phyloP scores from a whole-genome alignment of 768 basidiomycete genomes.

The Lactifluus subvellereus region DNA sequence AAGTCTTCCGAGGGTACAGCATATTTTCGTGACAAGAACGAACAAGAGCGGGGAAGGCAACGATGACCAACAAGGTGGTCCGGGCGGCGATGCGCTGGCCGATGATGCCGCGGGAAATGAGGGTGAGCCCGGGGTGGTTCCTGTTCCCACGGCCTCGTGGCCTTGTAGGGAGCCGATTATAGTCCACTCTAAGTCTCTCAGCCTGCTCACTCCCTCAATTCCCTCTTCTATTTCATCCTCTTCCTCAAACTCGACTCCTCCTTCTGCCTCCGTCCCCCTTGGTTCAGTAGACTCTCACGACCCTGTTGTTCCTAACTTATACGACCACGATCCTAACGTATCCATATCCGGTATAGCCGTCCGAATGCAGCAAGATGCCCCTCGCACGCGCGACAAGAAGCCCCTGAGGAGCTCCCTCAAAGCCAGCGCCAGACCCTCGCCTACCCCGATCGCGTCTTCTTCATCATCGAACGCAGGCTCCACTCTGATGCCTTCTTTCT shows the following conservation, averaged over 20 bases:
- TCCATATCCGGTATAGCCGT: constrained; percentile 12
- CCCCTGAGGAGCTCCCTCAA: constrained; percentile 24
- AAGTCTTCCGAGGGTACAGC: constrained; percentile 29
- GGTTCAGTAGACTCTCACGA: constrained; percentile 6
- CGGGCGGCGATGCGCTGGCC: not conserved
- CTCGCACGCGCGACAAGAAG: constrained; percentile 20
- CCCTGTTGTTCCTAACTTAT: constrained; percentile 16
- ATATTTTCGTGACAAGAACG: constrained; percentile 24
- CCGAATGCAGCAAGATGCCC: constrained; percentile 19
- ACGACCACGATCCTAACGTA: constrained; percentile 17
- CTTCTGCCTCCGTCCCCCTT: not conserved
- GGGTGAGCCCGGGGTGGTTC: not conserved
- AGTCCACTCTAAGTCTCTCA: not conserved
- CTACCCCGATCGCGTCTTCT: constrained; percentile 19
- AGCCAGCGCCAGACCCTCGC: constrained; percentile 12
- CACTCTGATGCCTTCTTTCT: constrained; percentile 6
- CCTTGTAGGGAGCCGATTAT: not conserved
- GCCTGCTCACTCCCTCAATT: not conserved
- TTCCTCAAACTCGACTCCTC: constrained; percentile 5
- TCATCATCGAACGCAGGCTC: constrained; percentile 14
- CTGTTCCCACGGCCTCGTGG: constrained; percentile 19
- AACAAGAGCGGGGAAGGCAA: constrained; percentile 6
- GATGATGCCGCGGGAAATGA: not conserved
- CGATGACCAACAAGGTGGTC: not conserved
- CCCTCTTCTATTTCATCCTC: not conserved